These are phyloP conservation scores for Sporobolomyces roseus DNA, from an alignment of 768 basidiomycete species.

Conservation along the genomic window DNA sequence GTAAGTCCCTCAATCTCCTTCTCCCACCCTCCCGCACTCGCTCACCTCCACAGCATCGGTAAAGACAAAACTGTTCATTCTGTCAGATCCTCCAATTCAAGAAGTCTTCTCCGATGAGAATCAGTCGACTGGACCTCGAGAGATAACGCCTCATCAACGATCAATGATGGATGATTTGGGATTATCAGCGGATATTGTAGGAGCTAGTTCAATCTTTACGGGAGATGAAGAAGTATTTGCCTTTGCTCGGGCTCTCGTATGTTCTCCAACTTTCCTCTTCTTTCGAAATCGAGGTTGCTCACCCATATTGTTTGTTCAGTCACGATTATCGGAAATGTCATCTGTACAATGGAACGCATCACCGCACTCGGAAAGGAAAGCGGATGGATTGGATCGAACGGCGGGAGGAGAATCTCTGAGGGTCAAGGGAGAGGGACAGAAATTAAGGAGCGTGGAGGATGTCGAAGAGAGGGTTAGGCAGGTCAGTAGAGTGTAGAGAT, in stretches of 20 bases:
- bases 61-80: constrained; percentile 82
- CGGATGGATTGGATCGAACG: constrained; percentile 4
- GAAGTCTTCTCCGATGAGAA: constrained; percentile 72
- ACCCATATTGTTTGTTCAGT: constrained; percentile 10
- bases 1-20: not conserved
- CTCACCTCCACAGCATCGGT: constrained; percentile 4
- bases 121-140: constrained; percentile 48
- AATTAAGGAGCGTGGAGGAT: not conserved
- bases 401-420: not conserved
- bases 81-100: constrained; percentile 86
- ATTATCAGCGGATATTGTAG: constrained; percentile 68
- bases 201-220: constrained; percentile 81
- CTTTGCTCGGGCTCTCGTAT: constrained; percentile 72
- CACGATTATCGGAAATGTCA: constrained; percentile 36
- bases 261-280: constrained; percentile 10
- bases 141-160: constrained; percentile 71
- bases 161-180: constrained; percentile 95
- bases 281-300: not conserved
- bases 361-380: not conserved
- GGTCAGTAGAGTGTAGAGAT: not conserved
- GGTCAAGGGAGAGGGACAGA: constrained; percentile 12
- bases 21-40: constrained; percentile 1
- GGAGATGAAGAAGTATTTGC: constrained; percentile 98
- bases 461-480: not conserved
- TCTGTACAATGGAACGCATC: constrained; percentile 31